Percentiles rank a stretch among this genome's conserved stretches.
Evolutionary conservation across 1,284 basidiomycete species (phyloP).

Genomic region (Xerocomus nothofagi): DNA sequence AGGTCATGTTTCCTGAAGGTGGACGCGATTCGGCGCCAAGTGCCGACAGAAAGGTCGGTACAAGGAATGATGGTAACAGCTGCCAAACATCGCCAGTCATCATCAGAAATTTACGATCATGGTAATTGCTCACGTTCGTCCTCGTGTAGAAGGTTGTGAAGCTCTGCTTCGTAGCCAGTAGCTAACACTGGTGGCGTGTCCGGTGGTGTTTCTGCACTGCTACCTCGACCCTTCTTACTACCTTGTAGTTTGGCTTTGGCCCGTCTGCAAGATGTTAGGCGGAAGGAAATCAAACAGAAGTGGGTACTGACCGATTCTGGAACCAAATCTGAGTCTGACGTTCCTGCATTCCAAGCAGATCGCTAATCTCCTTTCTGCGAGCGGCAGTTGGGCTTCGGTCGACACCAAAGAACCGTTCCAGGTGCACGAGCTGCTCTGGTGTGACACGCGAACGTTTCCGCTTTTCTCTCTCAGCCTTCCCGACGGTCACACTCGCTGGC

Average conservation of each 20-base stretch:
- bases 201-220: conserved; percentile 43
- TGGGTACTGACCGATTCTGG: conserved; percentile 65
- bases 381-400: conserved; percentile 72
- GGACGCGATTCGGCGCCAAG: conserved; percentile 71
- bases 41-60: conserved; percentile 69
- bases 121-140: conserved; percentile 54
- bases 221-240: conserved; percentile 48
- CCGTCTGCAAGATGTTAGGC: conserved; percentile 46
- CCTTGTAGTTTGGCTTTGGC: conserved; percentile 77
- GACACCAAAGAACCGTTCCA: conserved; percentile 66
- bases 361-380: conserved; percentile 69
- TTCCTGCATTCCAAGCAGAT: conserved; percentile 77
- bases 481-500: conserved; percentile 9
- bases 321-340: conserved; percentile 88
- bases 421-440: conserved; percentile 68
- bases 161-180: conserved; percentile 54
- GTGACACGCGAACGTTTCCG: conserved; percentile 76
- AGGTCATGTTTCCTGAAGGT: conserved; percentile 58
- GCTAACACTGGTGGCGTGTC: conserved; percentile 53
- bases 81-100: conserved; percentile 30
- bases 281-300: not conserved
- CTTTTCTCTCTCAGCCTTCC: conserved; percentile 52
- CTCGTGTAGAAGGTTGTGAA: conserved; percentile 69
- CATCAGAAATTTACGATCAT: conserved; percentile 7
- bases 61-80: conserved; percentile 76